These are phyloP conservation scores for Volvariella volvacea DNA, from an alignment of 1,284 basidiomycete species.

Conservation along the genomic window DNA sequence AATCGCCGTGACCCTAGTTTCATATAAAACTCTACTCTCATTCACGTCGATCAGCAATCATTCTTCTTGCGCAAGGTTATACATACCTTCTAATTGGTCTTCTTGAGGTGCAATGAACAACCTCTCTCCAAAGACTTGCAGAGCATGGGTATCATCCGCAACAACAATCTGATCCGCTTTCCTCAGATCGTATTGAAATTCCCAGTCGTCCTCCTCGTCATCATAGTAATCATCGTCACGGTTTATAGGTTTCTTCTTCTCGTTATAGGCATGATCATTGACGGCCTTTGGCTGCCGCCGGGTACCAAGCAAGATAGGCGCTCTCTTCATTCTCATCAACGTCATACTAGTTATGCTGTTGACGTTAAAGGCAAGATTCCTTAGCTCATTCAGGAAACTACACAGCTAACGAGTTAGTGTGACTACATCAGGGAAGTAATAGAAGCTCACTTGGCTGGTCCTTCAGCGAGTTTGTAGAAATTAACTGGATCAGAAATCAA, in stretches of 20 bases:
- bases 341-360: slow-evolving; percentile 53
- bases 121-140: slow-evolving; percentile 71
- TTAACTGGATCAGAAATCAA: slow-evolving; percentile 58
- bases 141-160: slow-evolving; percentile 74
- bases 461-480: slow-evolving; percentile 66
- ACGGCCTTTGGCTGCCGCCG: slow-evolving; percentile 41
- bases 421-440: background rate
- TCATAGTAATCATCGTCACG: slow-evolving; percentile 27
- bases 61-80: background rate
- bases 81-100: slow-evolving; percentile 67
- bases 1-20: slow-evolving; percentile 66
- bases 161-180: slow-evolving; percentile 61
- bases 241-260: slow-evolving; percentile 26
- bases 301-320: slow-evolving; percentile 70
- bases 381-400: slow-evolving; percentile 79
- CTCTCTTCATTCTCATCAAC: slow-evolving; percentile 57
- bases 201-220: slow-evolving; percentile 64
- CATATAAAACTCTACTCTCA: slow-evolving; percentile 52
- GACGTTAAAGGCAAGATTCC: slow-evolving; percentile 78
- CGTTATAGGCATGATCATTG: slow-evolving; percentile 1
- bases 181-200: slow-evolving; percentile 58
- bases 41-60: no score
- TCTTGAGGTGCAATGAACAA: slow-evolving; percentile 88
- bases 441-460: slow-evolving; percentile 49
- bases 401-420: background rate